Evolutionary conservation across 352 stramenopile genomes (phyloP), one percentile per base, ranked within the genome.

Genomic region (Proteromonas lacertae): DNA sequence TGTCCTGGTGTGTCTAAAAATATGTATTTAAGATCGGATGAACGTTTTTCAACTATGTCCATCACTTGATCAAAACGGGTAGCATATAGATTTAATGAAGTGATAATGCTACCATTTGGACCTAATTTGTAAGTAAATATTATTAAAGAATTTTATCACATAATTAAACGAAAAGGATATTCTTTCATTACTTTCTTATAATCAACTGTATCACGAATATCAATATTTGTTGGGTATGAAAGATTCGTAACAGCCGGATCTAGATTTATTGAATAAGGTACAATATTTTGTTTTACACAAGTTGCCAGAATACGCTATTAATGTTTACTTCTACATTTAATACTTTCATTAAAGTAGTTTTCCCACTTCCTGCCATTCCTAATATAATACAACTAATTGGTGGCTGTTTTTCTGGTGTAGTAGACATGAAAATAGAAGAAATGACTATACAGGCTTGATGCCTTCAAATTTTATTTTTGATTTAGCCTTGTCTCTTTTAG

Each of bases 1-100:
- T 98, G 82, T 32, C 87, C 84, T 0, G 83, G 81, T 7, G 83
- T 96, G 55, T 98, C 87, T 14, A 96, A 66, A 22, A 98, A 62
- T 17, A 91, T 68, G 41, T 93, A 93, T 41, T 83, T 66, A 32
- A 80, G 52, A 19, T 74, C 54, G 14, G 45, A 36, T 26, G 65
- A 66, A 32, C 80, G 60, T 41, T 79, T 71, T 51, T 84, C 67
- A 22, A 93, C 52, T 41, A 94, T 73, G 4, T 64, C 51, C 30
- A 94, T 64, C 18, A 96, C 82, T 56, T 96, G 78, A 62, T 96
- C 83, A 53, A 98, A 98, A 16, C 87, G 80, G n/a, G 86, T 98
- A 4, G 81, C 71, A 53, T 95, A 96, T 7, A 98, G 62, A 56
- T 98, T 98, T 24, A 98, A 61, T 41, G 71, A 90, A 13, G 86